Evolutionary conservation across 2,329 filamentous ascomycete species (phyloP), one percentile per base, ranked within the genome.

Genomic region (Hirsutella thompsonii): DNA sequence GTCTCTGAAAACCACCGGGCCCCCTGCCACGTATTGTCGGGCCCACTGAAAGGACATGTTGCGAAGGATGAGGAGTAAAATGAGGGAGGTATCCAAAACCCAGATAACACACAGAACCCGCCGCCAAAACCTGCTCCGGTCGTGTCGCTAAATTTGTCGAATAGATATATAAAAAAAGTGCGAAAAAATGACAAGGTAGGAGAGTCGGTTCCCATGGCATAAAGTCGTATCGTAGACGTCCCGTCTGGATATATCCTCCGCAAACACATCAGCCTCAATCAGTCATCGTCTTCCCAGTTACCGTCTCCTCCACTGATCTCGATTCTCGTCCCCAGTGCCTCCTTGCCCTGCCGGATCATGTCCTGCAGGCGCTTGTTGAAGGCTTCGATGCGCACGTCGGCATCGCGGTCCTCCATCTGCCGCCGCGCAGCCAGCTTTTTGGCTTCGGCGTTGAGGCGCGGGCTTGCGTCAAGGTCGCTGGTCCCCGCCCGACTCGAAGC

Each of bases 321-420:
- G 38, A 85, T 67, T 33, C 68, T 82, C 18, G 83, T 83, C 2
- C 81, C 89, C 16, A 98, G 63, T 2, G 92, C 92, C 58, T 92
- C 83, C 51, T 82, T 82, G 1, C 89, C 92, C 60, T 96, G 82
- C 2, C 80, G 72, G 41, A 98, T 93, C 83, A 98, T 87, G 28
- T 81, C 83, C 54, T 83, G 76, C 37, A 96, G 66, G 51, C 83
- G 78, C 37, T 76, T 71, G 55, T 92, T 93, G 60, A 96, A 79
- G 20, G 81, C 76, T 38, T 78, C 79, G 50, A 96, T 82, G 40
- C 82, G 79, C 35, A 80, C 76, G 50, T 96, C 88, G 8, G 84
- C 75, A 50, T 89, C 81, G 36, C 79, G 70, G 52, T 94, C 87
- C 43, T 84, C 83, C 39, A 76, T 75, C 20, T 79, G 69, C 48